phyloP scores from a whole-genome alignment of 2,329 filamentous ascomycete species.

The Zymoseptoria brevis region DNA sequence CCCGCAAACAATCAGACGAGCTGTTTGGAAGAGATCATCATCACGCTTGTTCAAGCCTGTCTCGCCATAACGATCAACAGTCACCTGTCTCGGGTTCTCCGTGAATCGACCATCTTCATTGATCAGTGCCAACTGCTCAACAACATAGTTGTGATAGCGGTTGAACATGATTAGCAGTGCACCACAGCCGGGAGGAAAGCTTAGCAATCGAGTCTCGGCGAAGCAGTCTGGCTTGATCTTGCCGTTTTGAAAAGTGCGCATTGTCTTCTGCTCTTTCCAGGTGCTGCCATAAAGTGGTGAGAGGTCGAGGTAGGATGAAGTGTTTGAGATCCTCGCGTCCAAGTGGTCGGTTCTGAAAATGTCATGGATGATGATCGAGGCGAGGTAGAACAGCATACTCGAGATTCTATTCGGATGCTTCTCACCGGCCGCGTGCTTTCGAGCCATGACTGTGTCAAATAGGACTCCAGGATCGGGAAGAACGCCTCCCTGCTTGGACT shows the following conservation, averaged over 20 bases:
- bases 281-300: slow-evolving; percentile 66
- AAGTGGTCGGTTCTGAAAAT: slow-evolving; percentile 57
- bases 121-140: slow-evolving; percentile 69
- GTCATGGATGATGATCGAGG: slow-evolving; percentile 57
- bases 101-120: slow-evolving; percentile 76
- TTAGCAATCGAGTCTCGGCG: slow-evolving; percentile 55
- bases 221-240: slow-evolving; percentile 65
- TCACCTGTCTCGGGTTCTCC: slow-evolving; percentile 50
- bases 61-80: slow-evolving; percentile 28
- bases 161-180: slow-evolving; percentile 61
- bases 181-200: slow-evolving; percentile 62
- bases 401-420: slow-evolving; percentile 66
- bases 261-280: slow-evolving; percentile 55
- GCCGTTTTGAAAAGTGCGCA: slow-evolving; percentile 59
- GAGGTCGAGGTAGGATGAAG: slow-evolving; percentile 68
- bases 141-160: slow-evolving; percentile 78
- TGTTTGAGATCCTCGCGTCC: slow-evolving; percentile 57
- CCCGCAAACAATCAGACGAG: slow-evolving; percentile 44
- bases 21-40: slow-evolving; percentile 46
- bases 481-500: slow-evolving; percentile 49
- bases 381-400: slow-evolving; percentile 66
- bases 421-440: slow-evolving; percentile 47
- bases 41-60: slow-evolving; percentile 31
- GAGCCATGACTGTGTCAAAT: slow-evolving; percentile 60
- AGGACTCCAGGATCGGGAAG: slow-evolving; percentile 58